phyloP scores from a whole-genome alignment of 139 green algal genomes.

The Eudorina sp. region DNA sequence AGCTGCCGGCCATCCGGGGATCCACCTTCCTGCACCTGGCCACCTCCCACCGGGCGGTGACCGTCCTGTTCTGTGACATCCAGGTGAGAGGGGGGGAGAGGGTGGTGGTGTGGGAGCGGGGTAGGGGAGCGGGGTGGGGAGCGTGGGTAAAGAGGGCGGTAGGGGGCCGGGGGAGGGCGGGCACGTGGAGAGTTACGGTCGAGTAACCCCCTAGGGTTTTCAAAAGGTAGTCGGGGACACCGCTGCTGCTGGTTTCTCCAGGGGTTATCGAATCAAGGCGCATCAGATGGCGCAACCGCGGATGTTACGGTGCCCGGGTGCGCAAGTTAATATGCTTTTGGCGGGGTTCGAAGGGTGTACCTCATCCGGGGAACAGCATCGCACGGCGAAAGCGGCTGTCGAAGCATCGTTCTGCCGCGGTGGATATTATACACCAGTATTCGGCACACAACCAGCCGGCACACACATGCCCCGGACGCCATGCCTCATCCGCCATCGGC shows the following conservation, averaged over 20 bases:
- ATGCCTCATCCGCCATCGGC: neutral
- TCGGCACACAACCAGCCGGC: neutral
- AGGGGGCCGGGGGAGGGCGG: too few relatives aligned
- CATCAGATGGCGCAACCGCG: too few relatives aligned
- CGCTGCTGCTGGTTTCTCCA: neutral
- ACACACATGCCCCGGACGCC: neutral
- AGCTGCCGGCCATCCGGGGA: neutral
- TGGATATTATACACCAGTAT: neutral
- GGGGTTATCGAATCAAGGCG: neutral
- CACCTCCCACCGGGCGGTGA: neutral
- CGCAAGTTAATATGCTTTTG: too few relatives aligned
- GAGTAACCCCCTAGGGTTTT: neutral
- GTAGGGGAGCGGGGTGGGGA: neutral
- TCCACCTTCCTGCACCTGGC: conserved; percentile 28
- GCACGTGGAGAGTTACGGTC: too few relatives aligned
- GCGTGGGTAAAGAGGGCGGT: too few relatives aligned
- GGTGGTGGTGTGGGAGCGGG: neutral
- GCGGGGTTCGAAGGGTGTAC: too few relatives aligned
- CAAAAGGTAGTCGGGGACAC: neutral
- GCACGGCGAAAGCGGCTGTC: neutral
- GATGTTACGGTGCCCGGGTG: too few relatives aligned
- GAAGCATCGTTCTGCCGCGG: neutral
- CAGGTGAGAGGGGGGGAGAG: neutral
- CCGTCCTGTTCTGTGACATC: conserved; percentile 36
- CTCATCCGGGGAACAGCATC: too few relatives aligned